phyloP scores from a whole-genome alignment of 208 protist genomes.

The Wallacemonas sp. region DNA sequence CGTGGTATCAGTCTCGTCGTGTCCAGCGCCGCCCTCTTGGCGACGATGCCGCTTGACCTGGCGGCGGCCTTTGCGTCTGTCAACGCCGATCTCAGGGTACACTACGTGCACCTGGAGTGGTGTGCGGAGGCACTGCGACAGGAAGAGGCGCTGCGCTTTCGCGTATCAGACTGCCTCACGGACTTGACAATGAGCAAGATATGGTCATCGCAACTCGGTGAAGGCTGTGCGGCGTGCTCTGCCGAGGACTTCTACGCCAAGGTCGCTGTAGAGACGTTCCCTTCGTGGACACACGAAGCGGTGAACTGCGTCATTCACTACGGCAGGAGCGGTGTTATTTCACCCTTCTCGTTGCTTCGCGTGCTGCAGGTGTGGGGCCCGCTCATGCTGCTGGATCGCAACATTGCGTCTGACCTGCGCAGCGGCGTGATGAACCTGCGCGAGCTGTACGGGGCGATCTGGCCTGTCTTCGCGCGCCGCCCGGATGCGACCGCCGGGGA shows the following conservation, averaged over 20 bases:
- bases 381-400: slow-evolving; percentile 72
- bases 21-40: slow-evolving; percentile 3
- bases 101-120: slow-evolving; percentile 76
- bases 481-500: slow-evolving; percentile 68
- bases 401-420: slow-evolving; percentile 61
- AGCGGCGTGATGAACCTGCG: slow-evolving; percentile 53
- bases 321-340: slow-evolving; percentile 74
- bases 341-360: slow-evolving; percentile 69
- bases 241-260: slow-evolving; percentile 42
- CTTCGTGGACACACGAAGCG: slow-evolving; percentile 43
- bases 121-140: slow-evolving; percentile 34
- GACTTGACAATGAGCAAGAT: slow-evolving; percentile 51
- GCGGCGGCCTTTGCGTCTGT: slow-evolving; percentile 22
- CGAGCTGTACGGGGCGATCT: slow-evolving; percentile 54
- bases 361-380: slow-evolving; percentile 84
- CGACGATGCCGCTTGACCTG: slow-evolving; percentile 26
- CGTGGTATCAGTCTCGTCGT: background rate
- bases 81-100: slow-evolving; percentile 46
- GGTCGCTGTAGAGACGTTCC: slow-evolving; percentile 45
- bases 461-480: slow-evolving; percentile 40
- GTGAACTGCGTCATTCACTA: slow-evolving; percentile 70
- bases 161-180: slow-evolving; percentile 39
- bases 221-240: slow-evolving; percentile 54
- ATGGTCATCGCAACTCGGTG: slow-evolving; percentile 64
- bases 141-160: slow-evolving; percentile 37